Percentiles rank a stretch among this genome's conserved stretches.
phyloP scores from a whole-genome alignment of 2,329 filamentous ascomycete species.

The Emergomyces africanus region DNA sequence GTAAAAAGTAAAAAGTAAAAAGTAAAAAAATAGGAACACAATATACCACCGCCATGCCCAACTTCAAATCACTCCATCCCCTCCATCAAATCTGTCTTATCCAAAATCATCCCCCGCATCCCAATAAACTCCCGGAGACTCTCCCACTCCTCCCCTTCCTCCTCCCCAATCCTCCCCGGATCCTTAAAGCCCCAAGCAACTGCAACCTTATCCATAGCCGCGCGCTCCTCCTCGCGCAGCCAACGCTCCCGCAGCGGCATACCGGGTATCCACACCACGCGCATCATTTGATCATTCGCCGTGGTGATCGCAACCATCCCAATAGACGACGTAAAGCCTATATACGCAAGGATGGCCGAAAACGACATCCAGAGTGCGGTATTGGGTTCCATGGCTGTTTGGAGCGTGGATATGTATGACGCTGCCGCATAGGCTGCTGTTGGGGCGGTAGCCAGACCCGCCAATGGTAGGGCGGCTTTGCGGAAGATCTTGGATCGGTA shows the following conservation, averaged over 20 bases:
- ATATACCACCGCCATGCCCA: no score
- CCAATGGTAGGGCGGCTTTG: constrained; percentile 27
- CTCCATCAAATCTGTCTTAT: constrained; percentile 80
- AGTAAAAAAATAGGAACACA: background rate
- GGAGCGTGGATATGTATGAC: constrained; percentile 50
- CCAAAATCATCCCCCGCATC: constrained; percentile 76
- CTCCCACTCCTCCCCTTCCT: constrained; percentile 85
- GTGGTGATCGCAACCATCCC: constrained; percentile 77
- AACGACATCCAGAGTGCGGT: constrained; percentile 69
- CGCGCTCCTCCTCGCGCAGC: constrained; percentile 80
- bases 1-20: no score
- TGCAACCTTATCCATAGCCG: constrained; percentile 73
- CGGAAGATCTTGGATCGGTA: constrained; percentile 31
- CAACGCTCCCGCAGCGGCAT: constrained; percentile 70
- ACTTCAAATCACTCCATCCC: constrained; percentile 60
- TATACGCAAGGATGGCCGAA: constrained; percentile 68
- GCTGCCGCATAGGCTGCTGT: constrained; percentile 51
- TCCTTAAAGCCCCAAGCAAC: constrained; percentile 88
- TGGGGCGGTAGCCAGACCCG: constrained; percentile 26
- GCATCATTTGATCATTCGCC: constrained; percentile 86
- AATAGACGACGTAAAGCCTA: constrained; percentile 66
- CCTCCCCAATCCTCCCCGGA: constrained; percentile 65
- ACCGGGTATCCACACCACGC: constrained; percentile 80
- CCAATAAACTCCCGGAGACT: constrained; percentile 70
- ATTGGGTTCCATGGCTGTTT: constrained; percentile 62